phyloP scores from a whole-genome alignment of 768 basidiomycete species.

The Boletus fagicola region DNA sequence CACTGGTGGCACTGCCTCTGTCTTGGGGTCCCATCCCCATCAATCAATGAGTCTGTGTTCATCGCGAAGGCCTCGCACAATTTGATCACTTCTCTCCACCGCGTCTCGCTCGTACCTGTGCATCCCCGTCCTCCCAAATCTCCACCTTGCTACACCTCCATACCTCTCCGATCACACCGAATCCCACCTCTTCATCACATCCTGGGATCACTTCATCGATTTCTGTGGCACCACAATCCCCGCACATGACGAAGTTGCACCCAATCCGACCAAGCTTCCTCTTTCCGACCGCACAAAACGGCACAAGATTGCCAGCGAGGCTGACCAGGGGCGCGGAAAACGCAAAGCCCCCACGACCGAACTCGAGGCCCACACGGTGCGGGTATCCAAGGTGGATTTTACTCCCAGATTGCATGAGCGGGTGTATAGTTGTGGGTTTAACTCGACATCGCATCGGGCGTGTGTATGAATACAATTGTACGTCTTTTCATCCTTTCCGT shows the following conservation, averaged over 20 bases:
- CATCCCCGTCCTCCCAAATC: constrained; percentile 4
- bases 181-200: constrained; percentile 70
- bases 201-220: constrained; percentile 86
- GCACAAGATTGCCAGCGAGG: constrained; percentile 46
- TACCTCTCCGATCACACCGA: constrained; percentile 47
- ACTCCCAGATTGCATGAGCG: constrained; percentile 30
- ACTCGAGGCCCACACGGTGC: constrained; percentile 66
- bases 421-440: constrained; percentile 55
- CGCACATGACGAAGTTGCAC: too few relatives aligned
- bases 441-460: too few relatives aligned
- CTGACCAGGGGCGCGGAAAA: constrained; percentile 35
- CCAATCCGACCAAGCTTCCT: constrained; percentile 35
- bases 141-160: constrained; percentile 68
- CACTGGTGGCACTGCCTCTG: constrained; percentile 53
- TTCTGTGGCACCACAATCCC: constrained; percentile 65
- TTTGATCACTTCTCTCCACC: constrained; percentile 33
- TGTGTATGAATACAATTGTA: constrained; percentile 64
- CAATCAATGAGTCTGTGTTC: constrained; percentile 25
- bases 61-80: too few relatives aligned
- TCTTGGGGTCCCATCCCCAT: constrained; percentile 42
- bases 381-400: constrained; percentile 76
- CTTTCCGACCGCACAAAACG: constrained; percentile 52
- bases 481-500: background rate
- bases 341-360: constrained; percentile 51
- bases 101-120: constrained; percentile 37